phyloP scores from a whole-genome alignment of 2,329 filamentous ascomycete species.

The Talaromyces verruculosus region DNA sequence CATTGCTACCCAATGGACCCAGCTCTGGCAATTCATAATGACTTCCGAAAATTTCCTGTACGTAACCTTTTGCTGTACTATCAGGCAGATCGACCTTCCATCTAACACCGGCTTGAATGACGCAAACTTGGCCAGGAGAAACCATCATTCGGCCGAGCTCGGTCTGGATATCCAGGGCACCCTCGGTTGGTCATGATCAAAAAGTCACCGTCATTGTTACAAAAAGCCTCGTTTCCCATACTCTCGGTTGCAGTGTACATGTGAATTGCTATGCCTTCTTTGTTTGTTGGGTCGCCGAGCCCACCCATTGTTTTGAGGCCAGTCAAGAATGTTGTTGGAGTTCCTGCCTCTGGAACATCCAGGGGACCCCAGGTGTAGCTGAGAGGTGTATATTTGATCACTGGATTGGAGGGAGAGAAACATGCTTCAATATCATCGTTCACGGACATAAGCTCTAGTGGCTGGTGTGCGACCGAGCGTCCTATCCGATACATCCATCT shows the following conservation, averaged over 20 bases:
- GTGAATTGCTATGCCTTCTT: constrained; percentile 7
- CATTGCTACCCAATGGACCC: constrained; percentile 62
- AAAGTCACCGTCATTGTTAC: constrained; percentile 50
- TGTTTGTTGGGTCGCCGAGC: background rate
- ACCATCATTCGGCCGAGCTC: constrained; percentile 62
- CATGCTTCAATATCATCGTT: background rate
- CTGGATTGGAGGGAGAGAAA: background rate
- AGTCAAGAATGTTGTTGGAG: background rate
- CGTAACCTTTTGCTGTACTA: background rate
- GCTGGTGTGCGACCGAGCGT: background rate
- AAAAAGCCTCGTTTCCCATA: background rate
- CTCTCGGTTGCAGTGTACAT: background rate
- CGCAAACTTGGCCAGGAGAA: constrained; percentile 61
- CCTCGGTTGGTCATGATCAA: constrained; percentile 62
- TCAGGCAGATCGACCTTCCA: background rate
- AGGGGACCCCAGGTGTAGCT: constrained; percentile 1
- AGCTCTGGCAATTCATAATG: constrained; percentile 45
- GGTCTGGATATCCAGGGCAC: constrained; percentile 63
- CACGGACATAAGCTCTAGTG: background rate
- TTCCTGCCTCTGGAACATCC: background rate
- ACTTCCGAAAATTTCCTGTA: constrained; percentile 1
- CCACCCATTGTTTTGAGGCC: constrained; percentile 1
- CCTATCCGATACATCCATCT: constrained; percentile 3
- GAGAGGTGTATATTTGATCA: background rate
- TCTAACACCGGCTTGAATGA: constrained; percentile 60